Evolutionary conservation across 352 stramenopile species (phyloP), one percentile per base, ranked within the genome.

Genomic region (Phytopythium chamaehyphon): DNA sequence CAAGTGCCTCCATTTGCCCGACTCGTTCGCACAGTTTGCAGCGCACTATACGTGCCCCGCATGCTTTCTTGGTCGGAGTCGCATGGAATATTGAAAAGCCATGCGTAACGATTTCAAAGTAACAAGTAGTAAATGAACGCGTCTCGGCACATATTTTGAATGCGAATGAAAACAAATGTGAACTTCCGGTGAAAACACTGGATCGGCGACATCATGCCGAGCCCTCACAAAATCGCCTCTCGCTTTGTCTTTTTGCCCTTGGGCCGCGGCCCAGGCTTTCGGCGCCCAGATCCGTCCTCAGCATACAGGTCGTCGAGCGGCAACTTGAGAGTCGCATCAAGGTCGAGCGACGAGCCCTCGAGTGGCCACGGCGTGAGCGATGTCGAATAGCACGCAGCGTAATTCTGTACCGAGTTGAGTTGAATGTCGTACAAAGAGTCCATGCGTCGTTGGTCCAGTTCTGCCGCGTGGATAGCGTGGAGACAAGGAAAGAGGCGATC

Each of bases 401-500:
- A 88, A 37, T 81, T 66, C 51, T 83, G 75, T 11, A 88, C 76
- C 57, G 76, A 88, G 66, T 88, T 78, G 33, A 77, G 58, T 52
- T 84, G 77, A 18, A 59, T 66, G 51, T 86, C 67, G 63, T 89
- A 91, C 3, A 91, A 64, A 22, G 77, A 77, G 46, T 91, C 77
- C 21, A 91, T 84, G 47, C 78, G 77, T 16, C 67, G 81, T 23
- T 79, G 76, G 45, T 88, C 80, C 31, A 91, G 57, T 57, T 89
- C 81, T 2, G 77, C 69, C 2, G 81, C 76, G 51, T 91, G 77
- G 45, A 91, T 87, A 4, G 69, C 77, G 52, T 91, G 81, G 52
- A 89, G 70, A 31, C 81, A 91, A 28, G 81, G 81, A 42, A 91
- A 89, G 35, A 78, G 66, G 16, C 80, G 73, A 47, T 91, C 81